Percentiles rank a stretch among this genome's conserved stretches.
phyloP scores from a whole-genome alignment of 2,329 filamentous ascomycete genomes.

The Tolypocladium amazonense region DNA sequence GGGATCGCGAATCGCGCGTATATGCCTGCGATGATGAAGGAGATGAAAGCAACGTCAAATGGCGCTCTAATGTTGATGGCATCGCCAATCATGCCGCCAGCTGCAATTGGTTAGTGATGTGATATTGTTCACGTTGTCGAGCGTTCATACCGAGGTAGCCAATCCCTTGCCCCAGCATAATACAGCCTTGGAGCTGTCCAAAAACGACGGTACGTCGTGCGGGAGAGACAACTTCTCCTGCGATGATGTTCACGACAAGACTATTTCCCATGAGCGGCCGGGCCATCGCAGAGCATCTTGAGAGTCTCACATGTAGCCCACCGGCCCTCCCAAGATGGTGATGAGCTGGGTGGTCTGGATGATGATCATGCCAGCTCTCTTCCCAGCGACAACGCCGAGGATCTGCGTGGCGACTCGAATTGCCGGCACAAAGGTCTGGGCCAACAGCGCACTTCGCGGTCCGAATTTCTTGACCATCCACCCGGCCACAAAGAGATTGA shows the following conservation, averaged over 20 bases:
- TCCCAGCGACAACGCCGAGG: constrained; percentile 51
- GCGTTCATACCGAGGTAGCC: constrained; percentile 43
- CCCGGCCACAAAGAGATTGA: constrained; percentile 58
- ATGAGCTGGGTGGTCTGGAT: constrained; percentile 59
- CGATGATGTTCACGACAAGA: constrained; percentile 57
- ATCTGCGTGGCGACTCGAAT: constrained; percentile 54
- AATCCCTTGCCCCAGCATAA: constrained; percentile 55
- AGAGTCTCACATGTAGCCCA: constrained; percentile 47
- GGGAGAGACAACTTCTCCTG: constrained; percentile 52
- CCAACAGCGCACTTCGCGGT: constrained; percentile 48
- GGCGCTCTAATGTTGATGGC: constrained; percentile 51
- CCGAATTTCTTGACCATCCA: constrained; percentile 58
- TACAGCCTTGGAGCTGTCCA: constrained; percentile 53
- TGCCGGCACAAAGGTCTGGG: constrained; percentile 55
- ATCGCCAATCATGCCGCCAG: constrained; percentile 56
- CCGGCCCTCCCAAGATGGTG: constrained; percentile 56
- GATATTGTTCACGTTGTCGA: not conserved
- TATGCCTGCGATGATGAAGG: constrained; percentile 37
- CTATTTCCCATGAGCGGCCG: constrained; percentile 10
- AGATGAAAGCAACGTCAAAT: constrained; percentile 50
- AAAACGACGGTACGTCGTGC: constrained; percentile 52
- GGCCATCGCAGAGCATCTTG: too few relatives aligned
- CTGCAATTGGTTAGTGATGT: constrained; percentile 13
- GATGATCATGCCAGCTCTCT: constrained; percentile 52
- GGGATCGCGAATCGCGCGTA: constrained; percentile 33